Conservation (phyloP, 2,329 filamentous ascomycete genomes). For the Colletotrichum sp. region DNA sequence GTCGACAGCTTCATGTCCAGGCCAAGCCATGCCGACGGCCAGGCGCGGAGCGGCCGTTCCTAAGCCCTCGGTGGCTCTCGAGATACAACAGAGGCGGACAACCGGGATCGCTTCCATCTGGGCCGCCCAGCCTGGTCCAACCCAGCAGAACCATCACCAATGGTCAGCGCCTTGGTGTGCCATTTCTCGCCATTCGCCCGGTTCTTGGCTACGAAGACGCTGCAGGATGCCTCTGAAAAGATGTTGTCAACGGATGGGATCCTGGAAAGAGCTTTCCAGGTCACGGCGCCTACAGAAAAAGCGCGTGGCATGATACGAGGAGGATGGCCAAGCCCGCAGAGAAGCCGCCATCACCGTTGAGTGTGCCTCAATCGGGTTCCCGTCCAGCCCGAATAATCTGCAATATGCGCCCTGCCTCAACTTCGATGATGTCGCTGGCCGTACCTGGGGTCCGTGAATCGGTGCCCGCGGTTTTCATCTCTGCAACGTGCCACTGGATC, state of each 20-base stretch:
- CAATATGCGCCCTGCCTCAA: neutral
- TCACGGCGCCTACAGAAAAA: neutral
- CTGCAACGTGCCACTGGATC: constrained; percentile 5
- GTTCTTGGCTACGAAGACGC: neutral
- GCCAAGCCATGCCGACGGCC: neutral
- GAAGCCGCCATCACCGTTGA: neutral
- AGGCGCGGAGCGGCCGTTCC: neutral
- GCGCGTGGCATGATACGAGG: neutral
- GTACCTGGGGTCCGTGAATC: neutral
- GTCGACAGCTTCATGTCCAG: neutral
- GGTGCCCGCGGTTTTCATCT: neutral
- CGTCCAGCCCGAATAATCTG: neutral
- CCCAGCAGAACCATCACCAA: neutral
- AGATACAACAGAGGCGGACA: neutral
- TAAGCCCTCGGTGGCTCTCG: neutral
- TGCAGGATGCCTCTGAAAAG: neutral
- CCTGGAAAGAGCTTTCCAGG: neutral
- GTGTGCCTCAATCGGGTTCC: neutral
- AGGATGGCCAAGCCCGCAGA: neutral
- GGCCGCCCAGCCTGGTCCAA: neutral
- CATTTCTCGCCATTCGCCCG: neutral
- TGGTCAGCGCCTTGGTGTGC: neutral
- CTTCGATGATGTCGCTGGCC: neutral
- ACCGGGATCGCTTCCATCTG: neutral
- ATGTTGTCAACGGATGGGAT: neutral